Base-by-base conservation (phyloP, 805 yeast genomes). In the Pichia eremophila region DNA sequence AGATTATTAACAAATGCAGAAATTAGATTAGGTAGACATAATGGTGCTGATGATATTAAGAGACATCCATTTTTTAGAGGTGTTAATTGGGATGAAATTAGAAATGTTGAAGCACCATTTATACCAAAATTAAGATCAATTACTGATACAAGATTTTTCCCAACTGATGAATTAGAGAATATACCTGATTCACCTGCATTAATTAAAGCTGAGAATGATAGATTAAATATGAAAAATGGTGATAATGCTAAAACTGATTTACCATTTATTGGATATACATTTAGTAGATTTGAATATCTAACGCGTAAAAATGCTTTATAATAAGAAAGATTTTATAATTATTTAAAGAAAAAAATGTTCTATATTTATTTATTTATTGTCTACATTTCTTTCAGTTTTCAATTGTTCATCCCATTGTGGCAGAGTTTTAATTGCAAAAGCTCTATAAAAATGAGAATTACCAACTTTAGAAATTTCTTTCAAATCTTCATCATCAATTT, bases 261-360 rank as follows among this genome's bases (percentile, higher is more conserved):
- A 63, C 99, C 99, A 40, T 93, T 93, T 62, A 93, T 93, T 61
- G 99, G 99, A 3, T 93, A 93, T 70, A 93, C 99, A 0, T 93
- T 86, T 64, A 86, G 95, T 39, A 76, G 98, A 60, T 93, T 93
- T 63, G 98, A 90, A 65, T 89, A 90, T 62, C 72, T 90, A 51
- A 90, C 97, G 4, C 70, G 86, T 55, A 82, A 83, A 61, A 83
- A 83, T 57, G 82, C 81, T 14, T 42, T 65, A 36, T 65, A 54
- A n/a, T n/a, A n/a, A n/a, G n/a, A n/a, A n/a, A n/a, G n/a, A n/a
- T n/a, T n/a, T n/a, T n/a, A n/a, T n/a, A n/a, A n/a, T n/a, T n/a
- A n/a, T n/a, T n/a, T n/a, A n/a, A n/a, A n/a, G n/a, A n/a, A n/a
- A 82, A 83, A 61, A 83, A 83, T 57, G 82, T 81, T 14, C 41